Conservation (phyloP, 2,329 filamentous ascomycete species). For the Scedosporium apiospermum region DNA sequence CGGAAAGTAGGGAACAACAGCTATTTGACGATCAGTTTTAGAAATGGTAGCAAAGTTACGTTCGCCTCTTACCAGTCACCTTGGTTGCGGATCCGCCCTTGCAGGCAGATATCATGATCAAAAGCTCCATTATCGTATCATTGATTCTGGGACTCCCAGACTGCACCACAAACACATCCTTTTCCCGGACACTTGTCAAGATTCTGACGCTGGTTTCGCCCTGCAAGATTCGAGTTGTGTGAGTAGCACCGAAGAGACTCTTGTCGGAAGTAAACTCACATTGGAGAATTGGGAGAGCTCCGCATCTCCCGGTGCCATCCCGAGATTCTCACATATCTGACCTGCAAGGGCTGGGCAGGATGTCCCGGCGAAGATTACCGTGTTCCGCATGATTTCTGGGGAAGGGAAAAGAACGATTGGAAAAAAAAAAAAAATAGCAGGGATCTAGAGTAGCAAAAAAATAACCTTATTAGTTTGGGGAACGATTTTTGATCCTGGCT, state of each 20-base stretch:
- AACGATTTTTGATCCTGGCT: too few species aligned
- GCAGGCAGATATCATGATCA: slow-evolving; percentile 98
- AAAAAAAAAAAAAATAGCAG: background rate
- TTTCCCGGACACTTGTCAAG: slow-evolving; percentile 75
- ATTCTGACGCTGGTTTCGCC: slow-evolving; percentile 63
- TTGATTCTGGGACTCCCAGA: slow-evolving; percentile 95
- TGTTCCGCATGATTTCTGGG: slow-evolving; percentile 47
- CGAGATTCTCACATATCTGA: slow-evolving; percentile 60
- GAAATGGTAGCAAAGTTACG: background rate
- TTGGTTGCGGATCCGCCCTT: slow-evolving; percentile 96
- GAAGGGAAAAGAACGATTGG: background rate
- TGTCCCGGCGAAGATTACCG: slow-evolving; percentile 58
- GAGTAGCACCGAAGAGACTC: background rate
- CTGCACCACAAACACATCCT: slow-evolving; percentile 98
- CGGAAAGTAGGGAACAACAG: slow-evolving; percentile 91
- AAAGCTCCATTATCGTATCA: slow-evolving; percentile 96
- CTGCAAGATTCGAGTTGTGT: slow-evolving; percentile 25
- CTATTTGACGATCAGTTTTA: slow-evolving; percentile 30
- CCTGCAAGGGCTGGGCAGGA: slow-evolving; percentile 55
- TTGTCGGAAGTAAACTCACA: slow-evolving; percentile 31
- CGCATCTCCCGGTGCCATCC: slow-evolving; percentile 53
- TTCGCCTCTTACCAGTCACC: slow-evolving; percentile 65
- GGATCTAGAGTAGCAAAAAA: background rate
- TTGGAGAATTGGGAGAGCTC: slow-evolving; percentile 64
- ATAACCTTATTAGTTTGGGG: too few species aligned